phyloP scores from a whole-genome alignment of 192 early-diverging fungal species.

The Linnemannia zychae region DNA sequence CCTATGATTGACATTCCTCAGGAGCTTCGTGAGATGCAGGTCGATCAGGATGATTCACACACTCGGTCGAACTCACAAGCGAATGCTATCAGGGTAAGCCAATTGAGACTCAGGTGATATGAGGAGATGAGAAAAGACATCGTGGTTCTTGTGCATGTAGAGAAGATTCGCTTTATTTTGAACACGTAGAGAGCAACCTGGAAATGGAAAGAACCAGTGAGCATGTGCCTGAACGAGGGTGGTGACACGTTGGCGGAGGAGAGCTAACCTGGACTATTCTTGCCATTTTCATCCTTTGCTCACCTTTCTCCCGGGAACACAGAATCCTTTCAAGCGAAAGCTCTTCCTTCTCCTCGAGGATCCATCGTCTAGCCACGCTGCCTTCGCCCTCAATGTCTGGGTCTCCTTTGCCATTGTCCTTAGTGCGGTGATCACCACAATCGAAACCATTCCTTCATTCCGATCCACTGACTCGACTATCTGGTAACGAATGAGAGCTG shows the following conservation, averaged over 20 bases:
- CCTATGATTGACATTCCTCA: conserved; percentile 59
- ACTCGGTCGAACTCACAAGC: conserved; percentile 60
- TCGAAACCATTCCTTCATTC: conserved; percentile 86
- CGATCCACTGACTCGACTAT: conserved; percentile 66
- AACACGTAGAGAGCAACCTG: not conserved
- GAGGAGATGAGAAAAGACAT: not conserved
- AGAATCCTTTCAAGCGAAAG: conserved; percentile 64
- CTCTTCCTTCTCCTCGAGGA: conserved; percentile 83
- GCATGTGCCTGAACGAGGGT: not conserved
- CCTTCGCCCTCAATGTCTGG: conserved; percentile 80
- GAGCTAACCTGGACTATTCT: not conserved
- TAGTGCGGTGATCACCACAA: conserved; percentile 78
- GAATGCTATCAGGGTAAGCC: conserved; percentile 56
- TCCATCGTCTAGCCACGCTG: conserved; percentile 78
- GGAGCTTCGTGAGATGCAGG: conserved; percentile 51
- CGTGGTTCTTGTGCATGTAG: no score
- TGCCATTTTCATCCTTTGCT: conserved; percentile 14
- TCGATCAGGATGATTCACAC: conserved; percentile 31
- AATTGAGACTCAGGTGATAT: not conserved
- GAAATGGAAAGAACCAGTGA: not conserved
- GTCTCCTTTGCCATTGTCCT: conserved; percentile 81
- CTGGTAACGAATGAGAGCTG: conserved; percentile 55
- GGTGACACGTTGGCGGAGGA: not conserved
- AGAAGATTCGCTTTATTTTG: no score
- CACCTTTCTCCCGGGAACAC: conserved; percentile 5